These are phyloP conservation scores for Thraustochytrium striatum DNA, from an alignment of 352 stramenopile genomes.

Conservation along the genomic window DNA sequence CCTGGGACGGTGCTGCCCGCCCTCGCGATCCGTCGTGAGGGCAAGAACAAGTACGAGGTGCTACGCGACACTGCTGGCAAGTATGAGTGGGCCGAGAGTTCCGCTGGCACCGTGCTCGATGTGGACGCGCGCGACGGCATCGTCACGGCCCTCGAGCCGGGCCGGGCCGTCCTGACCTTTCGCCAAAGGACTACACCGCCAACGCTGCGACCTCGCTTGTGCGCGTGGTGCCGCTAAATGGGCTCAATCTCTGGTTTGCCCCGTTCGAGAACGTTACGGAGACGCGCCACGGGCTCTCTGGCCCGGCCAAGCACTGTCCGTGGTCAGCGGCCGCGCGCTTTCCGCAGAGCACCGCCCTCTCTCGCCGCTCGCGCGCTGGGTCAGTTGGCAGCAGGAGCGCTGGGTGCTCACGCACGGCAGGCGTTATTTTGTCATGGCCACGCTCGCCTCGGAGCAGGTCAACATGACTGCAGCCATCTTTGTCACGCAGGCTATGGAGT, in stretches of 20 bases:
- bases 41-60: not conserved
- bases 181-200: not conserved
- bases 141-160: not conserved
- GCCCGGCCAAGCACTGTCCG: not conserved
- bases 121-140: not conserved
- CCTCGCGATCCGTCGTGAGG: not conserved
- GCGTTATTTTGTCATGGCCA: conserved; percentile 39
- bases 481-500: conserved; percentile 24
- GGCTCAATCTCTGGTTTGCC: not conserved
- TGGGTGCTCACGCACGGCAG: conserved; percentile 17
- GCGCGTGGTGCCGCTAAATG: not conserved
- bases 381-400: not conserved
- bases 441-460: not conserved
- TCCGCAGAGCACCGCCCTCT: not conserved
- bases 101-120: not conserved
- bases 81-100: not conserved
- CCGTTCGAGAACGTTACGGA: not conserved
- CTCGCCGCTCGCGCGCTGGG: not conserved
- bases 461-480: conserved; percentile 1
- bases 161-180: not conserved
- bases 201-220: not conserved
- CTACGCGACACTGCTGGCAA: not conserved
- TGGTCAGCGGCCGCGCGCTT: not conserved
- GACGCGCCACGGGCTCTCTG: not conserved
- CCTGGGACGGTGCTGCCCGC: not conserved